These are phyloP conservation scores for Agaricus subrufescens DNA, from an alignment of 768 basidiomycete genomes.

Conservation along the genomic window DNA sequence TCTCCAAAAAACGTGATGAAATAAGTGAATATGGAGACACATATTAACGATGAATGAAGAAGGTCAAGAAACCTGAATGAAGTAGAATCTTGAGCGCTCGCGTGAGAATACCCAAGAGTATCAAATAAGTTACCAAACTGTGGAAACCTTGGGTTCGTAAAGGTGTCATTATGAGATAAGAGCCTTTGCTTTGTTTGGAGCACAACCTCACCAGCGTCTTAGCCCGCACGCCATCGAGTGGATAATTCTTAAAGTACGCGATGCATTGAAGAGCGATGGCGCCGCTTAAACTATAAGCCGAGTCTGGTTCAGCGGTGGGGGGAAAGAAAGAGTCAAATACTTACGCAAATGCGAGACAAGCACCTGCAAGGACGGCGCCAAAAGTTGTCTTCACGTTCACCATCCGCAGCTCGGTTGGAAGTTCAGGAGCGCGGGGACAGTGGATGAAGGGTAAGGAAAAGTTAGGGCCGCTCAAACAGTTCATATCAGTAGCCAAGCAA, in stretches of 20 bases:
- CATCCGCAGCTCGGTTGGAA: constrained; percentile 1
- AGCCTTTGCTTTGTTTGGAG: background rate
- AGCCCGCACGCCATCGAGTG: constrained; percentile 21
- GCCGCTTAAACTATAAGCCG: constrained; percentile 31
- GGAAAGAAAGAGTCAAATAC: constrained; percentile 8
- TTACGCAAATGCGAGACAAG: constrained; percentile 33
- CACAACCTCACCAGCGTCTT: constrained; percentile 27
- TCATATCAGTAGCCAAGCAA: too few relatives aligned
- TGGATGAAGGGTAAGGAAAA: background rate
- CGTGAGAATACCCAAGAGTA: background rate
- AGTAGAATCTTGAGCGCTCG: background rate
- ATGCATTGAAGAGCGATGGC: constrained; percentile 34
- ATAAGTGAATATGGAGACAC: constrained; percentile 35
- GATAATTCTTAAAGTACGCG: constrained; percentile 35
- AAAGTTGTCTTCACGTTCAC: constrained; percentile 27
- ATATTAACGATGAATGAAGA: constrained; percentile 35
- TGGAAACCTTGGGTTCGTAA: constrained; percentile 14
- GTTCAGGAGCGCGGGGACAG: background rate
- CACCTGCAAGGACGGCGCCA: constrained; percentile 38
- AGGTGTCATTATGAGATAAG: background rate
- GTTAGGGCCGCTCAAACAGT: background rate
- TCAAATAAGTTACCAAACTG: constrained; percentile 21
- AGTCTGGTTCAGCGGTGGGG: background rate
- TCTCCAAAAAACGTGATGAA: constrained; percentile 41
- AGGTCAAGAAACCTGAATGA: constrained; percentile 27